Evolutionary conservation across 2,329 filamentous ascomycete species (phyloP).

Genomic region (Colletotrichum tanaceti): DNA sequence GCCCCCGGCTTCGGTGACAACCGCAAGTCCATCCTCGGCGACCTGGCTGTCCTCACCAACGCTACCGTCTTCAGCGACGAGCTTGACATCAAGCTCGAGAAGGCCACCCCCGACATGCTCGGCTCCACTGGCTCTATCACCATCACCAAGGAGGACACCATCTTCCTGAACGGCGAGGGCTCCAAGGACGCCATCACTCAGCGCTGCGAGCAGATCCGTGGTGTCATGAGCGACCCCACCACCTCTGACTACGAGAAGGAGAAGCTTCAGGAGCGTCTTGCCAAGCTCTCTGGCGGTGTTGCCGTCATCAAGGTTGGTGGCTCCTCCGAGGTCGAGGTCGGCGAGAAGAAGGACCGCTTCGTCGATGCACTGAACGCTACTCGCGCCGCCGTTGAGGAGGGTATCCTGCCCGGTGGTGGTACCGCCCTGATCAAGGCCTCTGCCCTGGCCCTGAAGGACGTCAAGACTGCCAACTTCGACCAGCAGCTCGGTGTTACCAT

Average conservation of each 20-base stretch:
- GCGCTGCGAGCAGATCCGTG: slow-evolving; percentile 98
- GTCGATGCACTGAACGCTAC: slow-evolving; percentile 98
- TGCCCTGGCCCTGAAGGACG: slow-evolving; percentile 81
- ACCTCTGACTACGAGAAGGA: slow-evolving; percentile 99
- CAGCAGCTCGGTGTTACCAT: slow-evolving; percentile 98
- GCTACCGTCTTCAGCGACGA: slow-evolving; percentile 98
- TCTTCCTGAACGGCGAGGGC: slow-evolving; percentile 96
- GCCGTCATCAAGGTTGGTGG: slow-evolving; percentile 99
- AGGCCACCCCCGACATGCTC: slow-evolving; percentile 94
- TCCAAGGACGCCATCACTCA: slow-evolving; percentile 93
- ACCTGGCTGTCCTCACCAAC: slow-evolving; percentile 95
- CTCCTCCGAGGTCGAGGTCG: slow-evolving; percentile 96
- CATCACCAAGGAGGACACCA: slow-evolving; percentile 99
- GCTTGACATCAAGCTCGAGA: slow-evolving; percentile 99
- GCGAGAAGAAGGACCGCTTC: slow-evolving; percentile 99
- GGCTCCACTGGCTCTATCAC: slow-evolving; percentile 98
- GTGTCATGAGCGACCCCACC: slow-evolving; percentile 91
- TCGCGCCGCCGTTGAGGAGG: slow-evolving; percentile 97
- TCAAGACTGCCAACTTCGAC: slow-evolving; percentile 97
- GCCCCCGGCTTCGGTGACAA: slow-evolving; percentile 99
- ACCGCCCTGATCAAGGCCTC: slow-evolving; percentile 98
- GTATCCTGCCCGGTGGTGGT: slow-evolving; percentile 97
- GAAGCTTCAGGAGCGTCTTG: slow-evolving; percentile 99
- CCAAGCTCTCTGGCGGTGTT: slow-evolving; percentile 98
- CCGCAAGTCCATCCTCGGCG: slow-evolving; percentile 99